Evolutionary conservation across 129 eudicot species (phyloP), one percentile per base, ranked within the genome.

Genomic region (Sambucus nigra): DNA sequence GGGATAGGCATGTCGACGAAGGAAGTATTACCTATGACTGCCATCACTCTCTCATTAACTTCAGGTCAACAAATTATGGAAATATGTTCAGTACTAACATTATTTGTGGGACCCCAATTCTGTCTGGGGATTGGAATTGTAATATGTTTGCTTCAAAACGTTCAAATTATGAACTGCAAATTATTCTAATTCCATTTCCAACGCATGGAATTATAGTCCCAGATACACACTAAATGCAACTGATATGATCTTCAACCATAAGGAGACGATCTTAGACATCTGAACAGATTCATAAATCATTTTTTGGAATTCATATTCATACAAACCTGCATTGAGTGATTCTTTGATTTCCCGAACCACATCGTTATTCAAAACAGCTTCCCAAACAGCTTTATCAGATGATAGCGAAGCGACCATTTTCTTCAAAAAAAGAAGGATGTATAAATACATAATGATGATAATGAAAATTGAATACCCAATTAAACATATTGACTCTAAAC

Each of bases 351-450:
- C 87, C 25, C 71, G 82, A n/a, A 88, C 96, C 51, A 64, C 87
- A 63, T 88, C 94, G 60, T 88, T 88, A 79, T 83, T 80, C 84
- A 83, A 50, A 19, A 88, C 91, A 53, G 96, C 96, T 33, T 83
- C 75, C 96, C 96, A 88, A 53, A 88, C 81, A 22, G 91, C 89
- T 60, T 65, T 72, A 64, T 88, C 96, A 16, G 91, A 80, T 59
- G 96, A 88, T 66, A 88, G 64, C 9, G 96, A 75, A 18, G 72
- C 26, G 13, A 88, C 96, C 94, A 88, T 88, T 70, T 68, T 77
- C 96, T 88, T 49, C 48, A 55, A 2, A 48, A 23, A 69, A 29
- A 42, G n/a, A 22, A 9, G 42, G n/a, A 35, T 25, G 38, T 5
- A 44, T 22, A 31, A 26, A 7, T 16, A 13, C 51, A 18, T 23